Percentiles rank a stretch among this genome's conserved stretches.
Conservation (phyloP, 2,329 filamentous ascomycete genomes). For the Helminthosporium solani region DNA sequence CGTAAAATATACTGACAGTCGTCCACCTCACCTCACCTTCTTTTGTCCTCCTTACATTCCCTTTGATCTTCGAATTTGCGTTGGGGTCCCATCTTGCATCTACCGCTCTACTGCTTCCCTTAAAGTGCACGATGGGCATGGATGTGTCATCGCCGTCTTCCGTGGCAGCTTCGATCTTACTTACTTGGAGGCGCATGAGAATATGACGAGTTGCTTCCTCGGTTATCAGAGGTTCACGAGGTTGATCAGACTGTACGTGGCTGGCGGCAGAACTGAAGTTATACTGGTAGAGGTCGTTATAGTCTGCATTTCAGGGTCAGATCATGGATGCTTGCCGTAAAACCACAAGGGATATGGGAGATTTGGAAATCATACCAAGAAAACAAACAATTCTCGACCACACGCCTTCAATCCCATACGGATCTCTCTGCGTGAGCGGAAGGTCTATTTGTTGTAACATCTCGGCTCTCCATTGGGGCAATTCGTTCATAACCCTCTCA, state of each 20-base stretch:
- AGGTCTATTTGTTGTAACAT: conserved; percentile 50
- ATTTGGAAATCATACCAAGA: conserved; percentile 35
- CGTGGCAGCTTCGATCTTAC: conserved; percentile 58
- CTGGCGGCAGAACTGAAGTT: conserved; percentile 60
- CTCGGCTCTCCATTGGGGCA: conserved; percentile 49
- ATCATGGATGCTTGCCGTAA: not conserved
- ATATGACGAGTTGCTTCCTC: conserved; percentile 72
- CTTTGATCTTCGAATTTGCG: conserved; percentile 65
- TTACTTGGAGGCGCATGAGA: conserved; percentile 65
- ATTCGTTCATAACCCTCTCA: conserved; percentile 28
- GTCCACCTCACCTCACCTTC: conserved; percentile 76
- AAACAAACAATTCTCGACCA: conserved; percentile 63
- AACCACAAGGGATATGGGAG: not conserved
- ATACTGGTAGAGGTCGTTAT: conserved; percentile 69
- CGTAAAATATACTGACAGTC: conserved; percentile 62
- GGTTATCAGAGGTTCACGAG: conserved; percentile 57
- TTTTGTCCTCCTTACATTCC: conserved; percentile 64
- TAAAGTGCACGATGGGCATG: conserved; percentile 68
- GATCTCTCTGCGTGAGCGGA: conserved; percentile 50
- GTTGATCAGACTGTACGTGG: conserved; percentile 38
- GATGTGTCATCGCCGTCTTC: conserved; percentile 55
- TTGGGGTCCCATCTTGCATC: conserved; percentile 68
- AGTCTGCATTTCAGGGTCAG: conserved; percentile 50
- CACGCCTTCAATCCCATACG: conserved; percentile 69
- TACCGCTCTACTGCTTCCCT: conserved; percentile 61